Evolutionary conservation across 768 basidiomycete genomes (phyloP).

Genomic region (Panus rudis): DNA sequence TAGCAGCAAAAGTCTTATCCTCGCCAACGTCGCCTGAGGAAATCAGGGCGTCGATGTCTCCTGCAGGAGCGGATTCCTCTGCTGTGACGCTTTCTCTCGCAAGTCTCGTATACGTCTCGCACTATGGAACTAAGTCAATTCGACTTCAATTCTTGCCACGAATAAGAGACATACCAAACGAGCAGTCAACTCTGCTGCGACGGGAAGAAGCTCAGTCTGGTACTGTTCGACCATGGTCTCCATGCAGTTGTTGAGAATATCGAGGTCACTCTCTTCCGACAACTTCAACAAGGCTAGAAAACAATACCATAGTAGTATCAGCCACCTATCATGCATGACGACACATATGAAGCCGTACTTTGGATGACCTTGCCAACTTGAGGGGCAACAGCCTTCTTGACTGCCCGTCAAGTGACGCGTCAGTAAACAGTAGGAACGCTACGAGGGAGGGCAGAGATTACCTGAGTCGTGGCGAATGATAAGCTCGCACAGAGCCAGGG

Average conservation of each 20-base stretch:
- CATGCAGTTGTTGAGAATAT: constrained; percentile 77
- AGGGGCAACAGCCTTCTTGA: constrained; percentile 61
- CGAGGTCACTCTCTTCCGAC: constrained; percentile 86
- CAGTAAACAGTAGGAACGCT: background rate
- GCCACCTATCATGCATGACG: background rate
- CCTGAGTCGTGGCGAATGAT: constrained; percentile 57
- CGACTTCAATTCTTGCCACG: background rate
- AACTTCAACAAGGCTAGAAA: constrained; percentile 75
- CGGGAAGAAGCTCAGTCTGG: constrained; percentile 77
- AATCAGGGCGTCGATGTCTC: constrained; percentile 39
- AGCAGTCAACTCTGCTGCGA: constrained; percentile 72
- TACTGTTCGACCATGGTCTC: constrained; percentile 83
- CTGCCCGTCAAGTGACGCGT: constrained; percentile 33
- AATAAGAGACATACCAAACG: constrained; percentile 52
- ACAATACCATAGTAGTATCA: constrained; percentile 1
- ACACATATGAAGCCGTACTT: constrained; percentile 34
- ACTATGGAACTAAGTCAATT: constrained; percentile 34
- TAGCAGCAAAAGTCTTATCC: constrained; percentile 82
- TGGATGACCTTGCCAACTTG: constrained; percentile 85
- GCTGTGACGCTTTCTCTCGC: constrained; percentile 54
- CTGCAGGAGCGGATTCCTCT: constrained; percentile 43
- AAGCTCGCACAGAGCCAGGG: constrained; percentile 73
- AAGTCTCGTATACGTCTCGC: constrained; percentile 77
- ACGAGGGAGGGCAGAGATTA: constrained; percentile 22
- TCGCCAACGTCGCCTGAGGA: constrained; percentile 54